Evolutionary conservation across 2,329 filamentous ascomycete genomes (phyloP).

Genomic region (Ilyonectria sp.): DNA sequence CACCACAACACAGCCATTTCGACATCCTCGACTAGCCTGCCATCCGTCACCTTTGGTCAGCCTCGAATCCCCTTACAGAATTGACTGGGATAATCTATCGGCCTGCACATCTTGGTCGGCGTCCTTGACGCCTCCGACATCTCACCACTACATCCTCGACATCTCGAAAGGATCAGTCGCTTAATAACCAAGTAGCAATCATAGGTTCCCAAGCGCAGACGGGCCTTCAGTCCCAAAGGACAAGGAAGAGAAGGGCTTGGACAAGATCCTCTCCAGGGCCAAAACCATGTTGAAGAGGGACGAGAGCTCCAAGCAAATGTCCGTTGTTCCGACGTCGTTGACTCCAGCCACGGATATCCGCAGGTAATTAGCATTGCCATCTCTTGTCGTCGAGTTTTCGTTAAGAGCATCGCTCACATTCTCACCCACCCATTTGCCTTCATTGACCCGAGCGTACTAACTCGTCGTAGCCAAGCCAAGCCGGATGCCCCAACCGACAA

Average conservation of each 20-base stretch:
- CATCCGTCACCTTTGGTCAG: too few species aligned
- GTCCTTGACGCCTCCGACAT: too few species aligned
- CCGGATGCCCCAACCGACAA: neutral
- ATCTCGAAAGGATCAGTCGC: too few species aligned
- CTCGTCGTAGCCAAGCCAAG: neutral
- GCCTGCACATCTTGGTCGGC: neutral
- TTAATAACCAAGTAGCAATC: too few species aligned
- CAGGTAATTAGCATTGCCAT: neutral
- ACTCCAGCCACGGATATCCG: neutral
- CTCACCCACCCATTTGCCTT: neutral
- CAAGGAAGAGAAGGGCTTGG: too few species aligned
- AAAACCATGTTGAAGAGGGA: too few species aligned
- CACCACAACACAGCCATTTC: too few species aligned
- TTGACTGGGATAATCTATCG: neutral
- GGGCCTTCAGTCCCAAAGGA: too few species aligned
- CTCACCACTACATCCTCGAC: too few species aligned
- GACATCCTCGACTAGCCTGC: too few species aligned
- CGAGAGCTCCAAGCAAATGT: neutral
- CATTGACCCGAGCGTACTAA: neutral
- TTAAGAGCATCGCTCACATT: neutral
- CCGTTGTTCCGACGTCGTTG: neutral
- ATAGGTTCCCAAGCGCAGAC: too few species aligned
- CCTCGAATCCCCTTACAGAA: neutral
- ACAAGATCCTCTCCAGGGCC: too few species aligned
- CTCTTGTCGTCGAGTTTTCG: neutral